Evolutionary conservation across 2,329 filamentous ascomycete genomes (phyloP).

Genomic region (Trichocomaceae sp.): DNA sequence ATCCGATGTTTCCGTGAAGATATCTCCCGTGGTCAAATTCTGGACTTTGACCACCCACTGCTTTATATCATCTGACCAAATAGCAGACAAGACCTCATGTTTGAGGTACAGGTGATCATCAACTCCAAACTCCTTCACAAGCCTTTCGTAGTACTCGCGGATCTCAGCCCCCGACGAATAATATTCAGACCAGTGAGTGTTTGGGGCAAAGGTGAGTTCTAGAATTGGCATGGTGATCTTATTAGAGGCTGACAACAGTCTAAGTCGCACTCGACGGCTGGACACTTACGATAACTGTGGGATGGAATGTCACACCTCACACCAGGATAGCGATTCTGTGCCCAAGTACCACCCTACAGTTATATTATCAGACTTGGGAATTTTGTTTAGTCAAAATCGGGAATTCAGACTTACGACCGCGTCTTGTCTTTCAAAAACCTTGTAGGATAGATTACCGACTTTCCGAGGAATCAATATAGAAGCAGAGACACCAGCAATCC

Average conservation of each 20-base stretch:
- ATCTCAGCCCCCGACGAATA: conserved; percentile 7
- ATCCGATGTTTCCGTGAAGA: conserved; percentile 5
- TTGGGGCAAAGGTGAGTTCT: conserved; percentile 9
- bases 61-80: background rate
- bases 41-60: conserved; percentile 7
- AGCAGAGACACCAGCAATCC: conserved; percentile 10
- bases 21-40: background rate
- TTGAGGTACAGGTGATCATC: background rate
- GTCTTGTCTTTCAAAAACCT: conserved; percentile 13
- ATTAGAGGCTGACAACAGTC: background rate
- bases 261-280: background rate
- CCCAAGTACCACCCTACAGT: conserved; percentile 15
- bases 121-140: background rate
- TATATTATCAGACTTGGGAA: background rate
- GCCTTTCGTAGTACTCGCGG: conserved; percentile 3
- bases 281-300: conserved; percentile 6
- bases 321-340: conserved; percentile 15
- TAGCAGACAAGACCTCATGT: conserved; percentile 4
- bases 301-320: conserved; percentile 11
- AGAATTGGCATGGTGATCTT: background rate
- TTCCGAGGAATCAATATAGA: conserved; percentile 13
- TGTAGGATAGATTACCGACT: conserved; percentile 14
- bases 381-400: background rate
- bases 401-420: conserved; percentile 6
- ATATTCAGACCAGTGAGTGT: conserved; percentile 9